phyloP scores from a whole-genome alignment of 345 rosid genomes.

The Rhodamnia argentea region DNA sequence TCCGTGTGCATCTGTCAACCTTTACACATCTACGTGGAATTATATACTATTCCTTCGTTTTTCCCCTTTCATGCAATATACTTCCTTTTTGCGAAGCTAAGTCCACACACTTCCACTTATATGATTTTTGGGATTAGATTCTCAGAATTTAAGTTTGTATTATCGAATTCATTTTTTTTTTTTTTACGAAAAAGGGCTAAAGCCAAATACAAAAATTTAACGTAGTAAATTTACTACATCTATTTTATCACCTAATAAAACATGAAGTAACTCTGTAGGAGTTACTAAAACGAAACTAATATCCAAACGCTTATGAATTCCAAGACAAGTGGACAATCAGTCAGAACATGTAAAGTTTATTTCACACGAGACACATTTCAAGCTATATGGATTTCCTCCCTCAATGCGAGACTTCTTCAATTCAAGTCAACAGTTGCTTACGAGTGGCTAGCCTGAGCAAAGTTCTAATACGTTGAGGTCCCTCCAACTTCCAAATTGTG shows the following conservation, averaged over 20 bases:
- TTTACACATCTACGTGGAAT: background rate
- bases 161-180: background rate
- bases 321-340: no score
- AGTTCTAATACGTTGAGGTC: no score
- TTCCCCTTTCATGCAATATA: background rate
- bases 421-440: no score
- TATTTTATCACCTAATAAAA: background rate
- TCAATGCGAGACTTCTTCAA: no score
- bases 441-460: no score
- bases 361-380: no score
- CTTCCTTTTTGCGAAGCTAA: background rate
- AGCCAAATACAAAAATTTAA: no score
- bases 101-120: background rate
- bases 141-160: background rate
- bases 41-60: background rate
- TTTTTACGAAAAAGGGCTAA: no score
- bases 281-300: background rate
- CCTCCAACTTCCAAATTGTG: no score
- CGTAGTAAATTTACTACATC: background rate
- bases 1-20: background rate
- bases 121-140: background rate
- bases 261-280: background rate
- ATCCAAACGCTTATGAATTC: background rate
- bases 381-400: no score
- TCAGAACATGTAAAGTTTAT: no score